Conservation (phyloP, 148 eudicot species). For the Nyssa sinensis region DNA sequence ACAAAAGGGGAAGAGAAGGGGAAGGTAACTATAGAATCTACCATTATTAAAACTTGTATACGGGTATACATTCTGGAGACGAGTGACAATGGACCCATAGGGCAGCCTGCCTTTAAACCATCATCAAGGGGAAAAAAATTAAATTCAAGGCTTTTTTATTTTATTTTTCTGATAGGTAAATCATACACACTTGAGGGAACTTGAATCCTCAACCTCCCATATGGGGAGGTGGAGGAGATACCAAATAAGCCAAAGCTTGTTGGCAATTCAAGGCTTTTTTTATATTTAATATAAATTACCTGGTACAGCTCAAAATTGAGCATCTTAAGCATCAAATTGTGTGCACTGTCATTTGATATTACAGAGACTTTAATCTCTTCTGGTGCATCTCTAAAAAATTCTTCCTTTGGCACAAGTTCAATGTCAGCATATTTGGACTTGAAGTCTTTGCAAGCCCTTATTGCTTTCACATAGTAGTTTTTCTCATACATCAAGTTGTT, state of each 20-base stretch:
- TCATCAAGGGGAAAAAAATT: not conserved
- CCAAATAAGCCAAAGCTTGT: too few relatives aligned
- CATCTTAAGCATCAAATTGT: constrained; percentile 86
- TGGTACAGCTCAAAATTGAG: constrained; percentile 90
- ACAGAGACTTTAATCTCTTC: constrained; percentile 64
- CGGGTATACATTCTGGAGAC: too few relatives aligned
- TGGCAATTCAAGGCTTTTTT: not conserved
- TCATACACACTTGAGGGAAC: too few relatives aligned
- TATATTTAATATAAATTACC: constrained; percentile 29
- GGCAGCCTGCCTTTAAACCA: not conserved
- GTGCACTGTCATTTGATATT: constrained; percentile 62
- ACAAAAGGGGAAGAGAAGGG: too few relatives aligned
- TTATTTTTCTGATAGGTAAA: too few relatives aligned
- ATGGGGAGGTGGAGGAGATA: too few relatives aligned
- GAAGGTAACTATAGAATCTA: too few relatives aligned
- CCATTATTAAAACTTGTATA: too few relatives aligned
- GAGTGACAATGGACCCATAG: too few relatives aligned
- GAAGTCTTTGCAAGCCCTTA: constrained; percentile 95
- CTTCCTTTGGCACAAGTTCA: constrained; percentile 88
- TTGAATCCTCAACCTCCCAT: too few relatives aligned
- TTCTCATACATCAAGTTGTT: constrained; percentile 98
- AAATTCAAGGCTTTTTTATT: not conserved
- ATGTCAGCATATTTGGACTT: constrained; percentile 95
- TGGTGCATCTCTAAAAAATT: constrained; percentile 80
- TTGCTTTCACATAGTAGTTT: constrained; percentile 90